These are phyloP conservation scores for Cyclostephanos invisitatus DNA, from an alignment of 108 stramenopile species.

Conservation along the genomic window DNA sequence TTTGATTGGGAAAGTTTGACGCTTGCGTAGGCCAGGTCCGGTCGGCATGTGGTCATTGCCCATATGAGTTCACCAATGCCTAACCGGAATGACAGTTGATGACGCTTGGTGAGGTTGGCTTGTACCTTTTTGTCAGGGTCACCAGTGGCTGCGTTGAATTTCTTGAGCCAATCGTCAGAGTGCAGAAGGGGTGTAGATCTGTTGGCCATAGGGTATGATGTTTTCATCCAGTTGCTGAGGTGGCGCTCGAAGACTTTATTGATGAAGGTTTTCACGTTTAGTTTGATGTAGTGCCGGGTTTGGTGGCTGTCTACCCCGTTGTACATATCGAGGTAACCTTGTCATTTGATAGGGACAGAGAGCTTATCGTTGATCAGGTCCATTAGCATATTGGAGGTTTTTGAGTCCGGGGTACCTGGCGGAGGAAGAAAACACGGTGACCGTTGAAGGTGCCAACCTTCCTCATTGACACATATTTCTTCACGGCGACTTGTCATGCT, in stretches of 20 bases:
- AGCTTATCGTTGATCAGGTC: conserved; percentile 4
- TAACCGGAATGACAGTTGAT: conserved; percentile 25
- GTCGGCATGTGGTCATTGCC: conserved; percentile 37
- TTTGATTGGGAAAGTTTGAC: background rate
- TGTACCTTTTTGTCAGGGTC: background rate
- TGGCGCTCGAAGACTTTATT: conserved; percentile 8
- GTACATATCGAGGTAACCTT: conserved; percentile 33
- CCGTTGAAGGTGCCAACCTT: too few relatives aligned
- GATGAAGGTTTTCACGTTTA: conserved; percentile 32
- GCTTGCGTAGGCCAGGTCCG: conserved; percentile 38
- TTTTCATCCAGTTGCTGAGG: conserved; percentile 28
- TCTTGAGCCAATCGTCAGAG: background rate
- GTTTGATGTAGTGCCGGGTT: conserved; percentile 27
- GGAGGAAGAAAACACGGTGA: too few relatives aligned
- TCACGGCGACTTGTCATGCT: too few relatives aligned
- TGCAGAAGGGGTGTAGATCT: background rate
- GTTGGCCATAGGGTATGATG: background rate
- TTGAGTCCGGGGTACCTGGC: too few relatives aligned
- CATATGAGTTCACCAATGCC: conserved; percentile 49
- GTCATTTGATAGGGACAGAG: conserved; percentile 9
- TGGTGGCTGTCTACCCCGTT: conserved; percentile 44
- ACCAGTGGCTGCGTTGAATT: background rate
- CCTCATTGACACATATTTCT: too few relatives aligned
- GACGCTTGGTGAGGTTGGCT: conserved; percentile 4
- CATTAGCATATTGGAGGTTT: background rate